Conservation (phyloP, 2,329 filamentous ascomycete species). For the Dactylonectria estremocensis region DNA sequence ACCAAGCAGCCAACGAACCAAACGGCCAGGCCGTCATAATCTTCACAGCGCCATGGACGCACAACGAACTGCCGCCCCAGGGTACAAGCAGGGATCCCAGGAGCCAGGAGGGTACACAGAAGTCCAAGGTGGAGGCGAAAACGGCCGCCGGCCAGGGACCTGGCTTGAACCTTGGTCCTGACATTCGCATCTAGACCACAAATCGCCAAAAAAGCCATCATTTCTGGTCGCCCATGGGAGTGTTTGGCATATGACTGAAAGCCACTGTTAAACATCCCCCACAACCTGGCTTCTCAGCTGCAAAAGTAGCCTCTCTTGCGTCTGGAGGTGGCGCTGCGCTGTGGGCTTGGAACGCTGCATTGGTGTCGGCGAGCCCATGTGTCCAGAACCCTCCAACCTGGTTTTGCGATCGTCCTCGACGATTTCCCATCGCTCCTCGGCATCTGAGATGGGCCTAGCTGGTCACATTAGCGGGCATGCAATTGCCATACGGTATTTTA, state of each 20-base stretch:
- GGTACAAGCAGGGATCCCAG: neutral
- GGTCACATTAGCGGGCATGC: too few species aligned
- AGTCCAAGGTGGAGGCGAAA: conserved; percentile 2
- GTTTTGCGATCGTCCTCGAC: too few species aligned
- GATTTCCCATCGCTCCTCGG: too few species aligned
- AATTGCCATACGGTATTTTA: too few species aligned
- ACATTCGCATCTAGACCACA: conserved; percentile 11
- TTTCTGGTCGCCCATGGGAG: neutral
- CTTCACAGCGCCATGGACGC: neutral
- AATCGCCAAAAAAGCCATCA: conserved; percentile 20
- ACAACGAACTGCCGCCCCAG: conserved; percentile 3
- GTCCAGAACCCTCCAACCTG: too few species aligned
- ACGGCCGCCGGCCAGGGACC: conserved; percentile 13
- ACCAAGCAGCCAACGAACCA: neutral
- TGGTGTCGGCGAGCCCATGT: neutral
- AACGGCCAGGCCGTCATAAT: neutral
- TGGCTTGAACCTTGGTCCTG: conserved; percentile 17
- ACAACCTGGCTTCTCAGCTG: neutral
- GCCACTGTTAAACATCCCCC: neutral
- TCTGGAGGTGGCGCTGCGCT: neutral
- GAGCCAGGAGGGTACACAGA: neutral
- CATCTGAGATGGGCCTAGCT: too few species aligned
- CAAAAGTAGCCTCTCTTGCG: neutral
- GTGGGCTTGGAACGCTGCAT: neutral
- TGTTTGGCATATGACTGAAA: conserved; percentile 1